phyloP scores from a whole-genome alignment of 148 eudicot species.

The Polygonum aviculare region DNA sequence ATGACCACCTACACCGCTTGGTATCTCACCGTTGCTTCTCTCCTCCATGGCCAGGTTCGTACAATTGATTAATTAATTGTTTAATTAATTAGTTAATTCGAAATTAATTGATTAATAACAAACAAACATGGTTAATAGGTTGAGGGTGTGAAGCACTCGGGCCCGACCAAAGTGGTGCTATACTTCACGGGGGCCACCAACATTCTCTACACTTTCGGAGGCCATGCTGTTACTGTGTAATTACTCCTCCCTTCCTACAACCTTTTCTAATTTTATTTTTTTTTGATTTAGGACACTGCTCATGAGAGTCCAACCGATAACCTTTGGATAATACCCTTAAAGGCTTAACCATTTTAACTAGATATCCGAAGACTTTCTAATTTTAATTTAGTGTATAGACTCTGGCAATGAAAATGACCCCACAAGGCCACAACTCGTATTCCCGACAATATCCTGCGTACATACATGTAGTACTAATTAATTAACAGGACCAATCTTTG shows the following conservation, averaged over 20 bases:
- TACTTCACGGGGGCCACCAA: constrained; percentile 18
- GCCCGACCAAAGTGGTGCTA: constrained; percentile 11
- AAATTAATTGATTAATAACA: too few relatives aligned
- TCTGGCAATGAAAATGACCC: not conserved
- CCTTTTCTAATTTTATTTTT: too few relatives aligned
- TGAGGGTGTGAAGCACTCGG: constrained; percentile 16
- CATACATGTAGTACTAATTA: not conserved
- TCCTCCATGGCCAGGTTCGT: constrained; percentile 15
- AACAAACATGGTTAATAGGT: not conserved
- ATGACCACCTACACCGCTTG: constrained; percentile 19
- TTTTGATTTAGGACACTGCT: too few relatives aligned
- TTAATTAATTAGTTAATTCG: too few relatives aligned
- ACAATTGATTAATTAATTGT: too few relatives aligned
- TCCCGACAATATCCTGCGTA: not conserved
- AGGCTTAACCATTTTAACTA: too few relatives aligned
- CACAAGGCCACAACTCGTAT: not conserved
- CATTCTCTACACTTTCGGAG: constrained; percentile 16
- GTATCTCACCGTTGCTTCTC: constrained; percentile 15
- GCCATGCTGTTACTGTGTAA: constrained; percentile 17
- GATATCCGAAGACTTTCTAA: too few relatives aligned
- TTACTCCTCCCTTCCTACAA: not conserved
- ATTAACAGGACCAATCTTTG: not conserved
- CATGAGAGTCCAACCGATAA: too few relatives aligned
- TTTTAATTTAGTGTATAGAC: too few relatives aligned
- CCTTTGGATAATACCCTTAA: too few relatives aligned